phyloP scores from a whole-genome alignment of 257 asterid genomes.

The Thymus quinquecostatus region DNA sequence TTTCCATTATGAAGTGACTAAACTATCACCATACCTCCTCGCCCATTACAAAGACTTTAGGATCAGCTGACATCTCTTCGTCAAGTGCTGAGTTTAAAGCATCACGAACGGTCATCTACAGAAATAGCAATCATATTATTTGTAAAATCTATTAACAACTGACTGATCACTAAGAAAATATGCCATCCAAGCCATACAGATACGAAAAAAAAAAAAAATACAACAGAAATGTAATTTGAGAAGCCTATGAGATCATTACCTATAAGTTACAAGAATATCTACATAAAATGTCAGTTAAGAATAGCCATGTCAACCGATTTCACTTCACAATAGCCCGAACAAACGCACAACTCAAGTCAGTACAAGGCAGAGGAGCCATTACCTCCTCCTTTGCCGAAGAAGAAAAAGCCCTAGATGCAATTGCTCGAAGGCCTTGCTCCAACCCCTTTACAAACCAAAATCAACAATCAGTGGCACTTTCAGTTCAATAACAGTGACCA shows the following conservation, averaged over 20 bases:
- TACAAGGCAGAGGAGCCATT: conserved; percentile 2
- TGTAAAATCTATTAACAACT: conserved; percentile 8
- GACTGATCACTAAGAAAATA: conserved; percentile 7
- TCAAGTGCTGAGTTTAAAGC: conserved; percentile 94
- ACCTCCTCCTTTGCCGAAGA: conserved; percentile 79
- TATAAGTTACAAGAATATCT: neutral
- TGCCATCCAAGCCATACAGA: neutral
- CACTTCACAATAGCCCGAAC: neutral
- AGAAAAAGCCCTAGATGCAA: conserved; percentile 66
- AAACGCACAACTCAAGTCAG: conserved; percentile 15
- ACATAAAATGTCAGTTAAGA: neutral
- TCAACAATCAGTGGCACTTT: neutral
- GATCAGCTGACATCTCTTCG: conserved; percentile 98
- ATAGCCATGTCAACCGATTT: neutral
- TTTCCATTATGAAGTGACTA: conserved; percentile 3
- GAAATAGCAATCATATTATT: conserved; percentile 10
- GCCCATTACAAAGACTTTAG: conserved; percentile 85
- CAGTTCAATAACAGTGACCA: conserved; percentile 4
- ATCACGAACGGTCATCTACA: conserved; percentile 76
- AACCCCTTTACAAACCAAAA: conserved; percentile 35
- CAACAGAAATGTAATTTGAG: neutral
- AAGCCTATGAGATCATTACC: neutral
- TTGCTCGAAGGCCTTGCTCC: conserved; percentile 54
- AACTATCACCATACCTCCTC: conserved; percentile 63
- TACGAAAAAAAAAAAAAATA: neutral